A percentile compares a stretch with the other conserved stretches of the same genome.
Evolutionary conservation across 768 basidiomycete genomes (phyloP).

Genomic region (Termitomyces sp.): DNA sequence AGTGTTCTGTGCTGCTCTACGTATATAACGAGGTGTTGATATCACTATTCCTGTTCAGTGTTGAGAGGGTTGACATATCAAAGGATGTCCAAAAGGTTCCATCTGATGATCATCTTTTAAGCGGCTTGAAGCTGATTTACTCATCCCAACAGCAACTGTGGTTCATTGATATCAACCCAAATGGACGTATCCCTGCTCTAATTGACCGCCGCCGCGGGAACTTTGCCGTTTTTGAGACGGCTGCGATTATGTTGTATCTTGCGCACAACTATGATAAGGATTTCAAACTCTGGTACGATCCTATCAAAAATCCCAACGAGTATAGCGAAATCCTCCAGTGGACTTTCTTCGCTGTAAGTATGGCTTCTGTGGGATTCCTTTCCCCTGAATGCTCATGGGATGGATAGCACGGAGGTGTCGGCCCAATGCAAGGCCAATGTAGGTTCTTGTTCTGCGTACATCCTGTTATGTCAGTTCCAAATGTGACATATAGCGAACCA

Average conservation of each 20-base stretch:
- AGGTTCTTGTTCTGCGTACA: background rate
- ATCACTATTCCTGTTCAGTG: conserved; percentile 24
- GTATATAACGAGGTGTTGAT: background rate
- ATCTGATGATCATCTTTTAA: no score
- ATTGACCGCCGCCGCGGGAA: conserved; percentile 55
- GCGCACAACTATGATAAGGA: conserved; percentile 73
- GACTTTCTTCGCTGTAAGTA: conserved; percentile 75
- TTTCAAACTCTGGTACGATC: conserved; percentile 56
- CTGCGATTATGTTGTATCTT: conserved; percentile 82
- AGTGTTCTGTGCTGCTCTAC: conserved; percentile 12
- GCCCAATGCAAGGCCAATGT: conserved; percentile 84
- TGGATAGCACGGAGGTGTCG: conserved; percentile 67
- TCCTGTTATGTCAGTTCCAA: background rate
- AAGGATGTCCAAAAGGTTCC: conserved; percentile 70
- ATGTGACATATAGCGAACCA: conserved; percentile 46
- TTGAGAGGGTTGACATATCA: conserved; percentile 48
- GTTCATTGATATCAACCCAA: conserved; percentile 73
- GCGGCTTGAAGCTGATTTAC: background rate
- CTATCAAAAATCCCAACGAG: conserved; percentile 42
- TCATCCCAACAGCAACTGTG: conserved; percentile 41
- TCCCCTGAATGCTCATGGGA: background rate
- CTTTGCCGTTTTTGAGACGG: conserved; percentile 70
- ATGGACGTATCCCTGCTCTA: conserved; percentile 65
- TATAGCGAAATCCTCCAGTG: conserved; percentile 76
- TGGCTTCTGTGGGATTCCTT: background rate